A percentile compares a stretch with the other conserved stretches of the same genome.
Evolutionary conservation across 2,329 filamentous ascomycete genomes (phyloP).

Genomic region (Beauveria sp.): DNA sequence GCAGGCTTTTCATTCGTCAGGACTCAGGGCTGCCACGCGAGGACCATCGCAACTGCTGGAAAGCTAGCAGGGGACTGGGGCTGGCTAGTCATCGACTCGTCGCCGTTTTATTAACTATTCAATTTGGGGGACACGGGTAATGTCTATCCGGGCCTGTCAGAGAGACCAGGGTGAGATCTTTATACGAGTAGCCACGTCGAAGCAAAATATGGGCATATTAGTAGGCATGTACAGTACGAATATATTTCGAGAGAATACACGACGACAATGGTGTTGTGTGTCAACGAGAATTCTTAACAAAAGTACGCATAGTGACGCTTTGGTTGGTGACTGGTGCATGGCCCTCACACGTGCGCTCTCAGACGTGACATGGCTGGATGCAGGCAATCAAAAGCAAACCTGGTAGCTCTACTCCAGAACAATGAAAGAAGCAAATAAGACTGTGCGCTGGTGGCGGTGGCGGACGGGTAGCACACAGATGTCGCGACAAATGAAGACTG

Average conservation of each 20-base stretch:
- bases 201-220: background rate
- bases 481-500: too few species aligned
- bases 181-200: background rate
- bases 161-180: background rate
- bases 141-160: background rate
- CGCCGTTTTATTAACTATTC: background rate
- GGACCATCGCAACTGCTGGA: background rate
- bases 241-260: background rate
- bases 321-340: background rate
- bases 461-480: background rate
- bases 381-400: slow-evolving; percentile 1
- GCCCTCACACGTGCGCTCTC: background rate
- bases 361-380: background rate
- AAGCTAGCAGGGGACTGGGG: background rate
- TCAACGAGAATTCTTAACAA: background rate
- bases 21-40: slow-evolving; percentile 2
- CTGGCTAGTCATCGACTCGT: background rate
- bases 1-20: background rate
- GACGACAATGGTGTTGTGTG: background rate
- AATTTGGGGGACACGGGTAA: slow-evolving; percentile 8
- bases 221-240: background rate
- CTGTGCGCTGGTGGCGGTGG: background rate
- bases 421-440: slow-evolving; percentile 1
- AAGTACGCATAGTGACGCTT: too few species aligned
- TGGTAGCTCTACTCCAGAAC: background rate